Percentiles rank a stretch among this genome's conserved stretches.
Evolutionary conservation across 2,329 filamentous ascomycete species (phyloP).

Genomic region (Cladosporium sp.): DNA sequence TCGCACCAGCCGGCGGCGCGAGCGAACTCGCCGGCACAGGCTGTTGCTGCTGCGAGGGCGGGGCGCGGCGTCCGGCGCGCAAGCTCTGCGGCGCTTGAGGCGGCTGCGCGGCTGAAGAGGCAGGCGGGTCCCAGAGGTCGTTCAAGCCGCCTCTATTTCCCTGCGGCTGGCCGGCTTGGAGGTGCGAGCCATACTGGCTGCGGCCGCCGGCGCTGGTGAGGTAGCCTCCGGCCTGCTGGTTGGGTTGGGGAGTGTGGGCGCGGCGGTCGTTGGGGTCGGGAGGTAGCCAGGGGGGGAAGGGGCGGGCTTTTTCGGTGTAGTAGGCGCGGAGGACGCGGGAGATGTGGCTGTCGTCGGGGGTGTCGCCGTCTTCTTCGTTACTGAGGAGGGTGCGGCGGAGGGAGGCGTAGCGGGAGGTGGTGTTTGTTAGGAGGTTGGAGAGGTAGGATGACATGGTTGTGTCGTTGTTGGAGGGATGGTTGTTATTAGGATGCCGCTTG

Average conservation of each 20-base stretch:
- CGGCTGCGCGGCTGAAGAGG: slow-evolving; percentile 27
- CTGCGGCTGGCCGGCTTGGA: slow-evolving; percentile 17
- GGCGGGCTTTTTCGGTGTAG: slow-evolving; percentile 81
- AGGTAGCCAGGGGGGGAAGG: slow-evolving; percentile 82
- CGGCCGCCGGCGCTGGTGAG: slow-evolving; percentile 31
- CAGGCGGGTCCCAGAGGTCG: slow-evolving; percentile 55
- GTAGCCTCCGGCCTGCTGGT: slow-evolving; percentile 28
- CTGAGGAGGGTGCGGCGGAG: slow-evolving; percentile 65
- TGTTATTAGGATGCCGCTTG: not conserved
- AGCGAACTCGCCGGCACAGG: not conserved
- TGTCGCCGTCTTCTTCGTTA: slow-evolving; percentile 50
- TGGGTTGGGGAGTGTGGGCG: slow-evolving; percentile 38
- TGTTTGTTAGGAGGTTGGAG: slow-evolving; percentile 62
- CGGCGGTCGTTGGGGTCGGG: slow-evolving; percentile 75
- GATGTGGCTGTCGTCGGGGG: slow-evolving; percentile 87
- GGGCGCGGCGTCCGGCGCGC: slow-evolving; percentile 22
- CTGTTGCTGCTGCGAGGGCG: too few species aligned
- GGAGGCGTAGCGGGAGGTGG: slow-evolving; percentile 54
- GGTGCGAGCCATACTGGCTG: slow-evolving; percentile 18
- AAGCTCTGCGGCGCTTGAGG: slow-evolving; percentile 43
- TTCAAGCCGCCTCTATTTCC: slow-evolving; percentile 48
- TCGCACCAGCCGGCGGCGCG: slow-evolving; percentile 19
- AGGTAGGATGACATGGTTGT: slow-evolving; percentile 73
- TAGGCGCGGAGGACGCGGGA: slow-evolving; percentile 89
- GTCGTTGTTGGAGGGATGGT: not conserved